Evolutionary conservation across 805 yeast species (phyloP).

Genomic region (Saccharomycopsis sp.): DNA sequence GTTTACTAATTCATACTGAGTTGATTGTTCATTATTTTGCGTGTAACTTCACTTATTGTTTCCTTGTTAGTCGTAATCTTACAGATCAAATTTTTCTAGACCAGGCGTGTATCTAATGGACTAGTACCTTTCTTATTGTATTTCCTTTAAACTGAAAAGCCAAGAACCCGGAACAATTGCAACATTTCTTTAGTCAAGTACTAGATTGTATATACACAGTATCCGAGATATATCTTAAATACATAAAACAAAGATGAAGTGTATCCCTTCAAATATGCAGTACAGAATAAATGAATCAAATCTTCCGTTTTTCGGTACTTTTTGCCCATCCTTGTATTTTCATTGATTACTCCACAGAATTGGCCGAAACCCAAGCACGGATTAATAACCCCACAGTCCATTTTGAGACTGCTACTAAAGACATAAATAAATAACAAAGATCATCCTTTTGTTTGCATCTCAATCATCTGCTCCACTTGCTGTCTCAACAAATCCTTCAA

Average conservation of each 20-base stretch:
- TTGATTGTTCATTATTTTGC: too few species aligned
- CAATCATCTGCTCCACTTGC: constrained; percentile 85
- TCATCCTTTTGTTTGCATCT: constrained; percentile 36
- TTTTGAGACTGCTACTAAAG: neutral
- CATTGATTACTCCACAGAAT: neutral
- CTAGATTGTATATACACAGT: neutral
- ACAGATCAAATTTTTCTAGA: neutral
- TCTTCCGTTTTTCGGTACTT: neutral
- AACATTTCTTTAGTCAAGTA: too few species aligned
- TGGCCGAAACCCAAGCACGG: neutral
- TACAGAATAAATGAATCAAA: too few species aligned
- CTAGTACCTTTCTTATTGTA: too few species aligned
- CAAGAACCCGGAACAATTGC: neutral
- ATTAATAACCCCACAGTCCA: neutral
- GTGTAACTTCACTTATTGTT: too few species aligned
- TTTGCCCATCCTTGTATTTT: neutral
- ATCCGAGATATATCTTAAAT: neutral
- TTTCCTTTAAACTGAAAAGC: too few species aligned
- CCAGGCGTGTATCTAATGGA: too few species aligned
- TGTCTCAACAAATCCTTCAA: constrained; percentile 74
- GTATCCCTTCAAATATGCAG: too few species aligned
- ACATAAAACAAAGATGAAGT: too few species aligned
- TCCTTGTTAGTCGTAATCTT: too few species aligned
- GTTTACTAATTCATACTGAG: too few species aligned
- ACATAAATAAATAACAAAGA: too few species aligned